Base-by-base conservation (phyloP, 805 yeast genomes). In the Phaffomyces thermotolerans region DNA sequence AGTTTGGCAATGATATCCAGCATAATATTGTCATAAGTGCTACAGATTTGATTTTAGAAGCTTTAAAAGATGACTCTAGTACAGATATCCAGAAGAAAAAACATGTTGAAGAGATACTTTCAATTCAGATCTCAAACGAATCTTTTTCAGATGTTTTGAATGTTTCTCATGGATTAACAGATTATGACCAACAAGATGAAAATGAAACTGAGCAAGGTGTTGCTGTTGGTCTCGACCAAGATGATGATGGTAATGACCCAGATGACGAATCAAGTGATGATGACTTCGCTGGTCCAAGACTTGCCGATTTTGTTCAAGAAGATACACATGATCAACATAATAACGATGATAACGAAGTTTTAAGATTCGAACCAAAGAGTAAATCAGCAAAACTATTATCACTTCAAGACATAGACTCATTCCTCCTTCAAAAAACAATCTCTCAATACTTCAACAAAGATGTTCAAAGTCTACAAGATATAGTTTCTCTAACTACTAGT, bases 1-100 rank as follows among this genome's bases (percentile, higher is more conserved):
- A 69, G 15, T 62, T 84, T 34, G 84, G 81, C 12, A 70, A 69
- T 39, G 97, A 89, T 58, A 76, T 85, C n/a, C 77, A 90, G 8
- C 88, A 84, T 44, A 85, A 79, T 36, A 75, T 79, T 2, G 71
- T 88, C 3, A 58, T 79, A 18, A 81, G 93, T 4, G 85, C 89
- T 5, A 77, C 87, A 2, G 93, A 85, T 57, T 66, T 81, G 4
- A 56, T 81, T 0, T 52, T 86, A 34, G 82, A 75, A 49, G 62
- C 73, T 1, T 53, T 84, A 46, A 79, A 75, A 52, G 67, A 69
- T 40, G 78, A 70, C 2, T 65, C 61, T 1, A 44, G 62, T 1
- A 60, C 69, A 1, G 79, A 75, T 17, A 49, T 53, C 8, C 75
- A 75, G 49, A 76, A 76, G 39, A 55, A 60, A n/a, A 73, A 71